Percentiles rank a stretch among this genome's conserved stretches.
Conservation (phyloP, 2,329 filamentous ascomycete genomes). For the Taxawa tesnikishii region DNA sequence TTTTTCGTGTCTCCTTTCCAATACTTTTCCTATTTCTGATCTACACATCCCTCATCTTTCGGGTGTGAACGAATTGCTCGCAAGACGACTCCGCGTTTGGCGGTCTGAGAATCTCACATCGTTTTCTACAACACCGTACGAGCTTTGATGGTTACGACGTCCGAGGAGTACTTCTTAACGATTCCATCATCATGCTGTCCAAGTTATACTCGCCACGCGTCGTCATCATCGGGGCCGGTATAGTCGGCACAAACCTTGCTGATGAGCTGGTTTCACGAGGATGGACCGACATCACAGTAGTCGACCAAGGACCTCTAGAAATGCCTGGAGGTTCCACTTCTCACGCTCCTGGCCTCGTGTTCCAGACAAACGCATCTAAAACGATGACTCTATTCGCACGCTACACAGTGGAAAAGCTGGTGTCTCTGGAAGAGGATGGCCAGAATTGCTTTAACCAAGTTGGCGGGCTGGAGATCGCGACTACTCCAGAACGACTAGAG, state of each 20-base stretch:
- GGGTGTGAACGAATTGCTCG: background rate
- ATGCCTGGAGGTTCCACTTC: conserved; percentile 56
- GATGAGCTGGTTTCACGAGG: conserved; percentile 51
- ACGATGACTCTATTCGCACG: conserved; percentile 46
- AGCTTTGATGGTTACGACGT: background rate
- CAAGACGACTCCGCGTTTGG: background rate
- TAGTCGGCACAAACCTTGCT: conserved; percentile 51
- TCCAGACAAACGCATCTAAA: conserved; percentile 48
- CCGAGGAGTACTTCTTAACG: background rate
- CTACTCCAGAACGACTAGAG: conserved; percentile 44
- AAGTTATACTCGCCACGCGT: conserved; percentile 29
- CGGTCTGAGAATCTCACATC: background rate
- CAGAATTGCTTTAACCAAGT: conserved; percentile 49
- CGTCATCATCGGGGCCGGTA: conserved; percentile 51
- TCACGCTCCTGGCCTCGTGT: conserved; percentile 52
- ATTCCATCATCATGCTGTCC: conserved; percentile 2
- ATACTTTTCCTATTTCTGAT: background rate
- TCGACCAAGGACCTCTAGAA: conserved; percentile 50
- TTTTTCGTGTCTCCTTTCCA: too few species aligned
- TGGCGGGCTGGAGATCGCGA: conserved; percentile 51
- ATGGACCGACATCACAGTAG: conserved; percentile 51
- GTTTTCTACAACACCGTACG: background rate
- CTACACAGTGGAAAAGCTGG: conserved; percentile 50
- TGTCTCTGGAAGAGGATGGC: conserved; percentile 37
- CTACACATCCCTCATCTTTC: conserved; percentile 1